Conservation (phyloP, 768 basidiomycete species). For the Tricholoma hemisulphureum region DNA sequence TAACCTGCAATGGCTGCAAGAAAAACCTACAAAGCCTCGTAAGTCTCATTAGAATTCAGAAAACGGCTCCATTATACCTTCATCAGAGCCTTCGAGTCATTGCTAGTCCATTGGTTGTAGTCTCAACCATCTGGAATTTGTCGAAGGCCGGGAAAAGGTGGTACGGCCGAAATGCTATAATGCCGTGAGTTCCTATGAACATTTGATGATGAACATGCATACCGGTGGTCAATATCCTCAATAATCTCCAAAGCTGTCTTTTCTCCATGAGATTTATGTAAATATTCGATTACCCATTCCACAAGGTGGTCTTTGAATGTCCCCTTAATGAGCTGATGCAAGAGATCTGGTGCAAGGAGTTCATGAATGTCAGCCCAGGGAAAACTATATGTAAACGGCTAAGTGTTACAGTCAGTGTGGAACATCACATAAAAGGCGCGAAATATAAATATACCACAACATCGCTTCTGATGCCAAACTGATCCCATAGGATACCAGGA, state of each 20-base stretch:
- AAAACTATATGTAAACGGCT: conserved; percentile 29
- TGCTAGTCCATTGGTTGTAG: conserved; percentile 27
- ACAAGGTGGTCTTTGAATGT: conserved; percentile 29
- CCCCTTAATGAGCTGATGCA: background rate
- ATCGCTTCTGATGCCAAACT: conserved; percentile 27
- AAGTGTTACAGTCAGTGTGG: background rate
- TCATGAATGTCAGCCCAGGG: conserved; percentile 34
- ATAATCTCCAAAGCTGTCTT: conserved; percentile 26
- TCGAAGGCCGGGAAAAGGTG: conserved; percentile 22
- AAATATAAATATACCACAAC: conserved; percentile 19
- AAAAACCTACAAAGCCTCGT: conserved; percentile 11
- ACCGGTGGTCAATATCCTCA: conserved; percentile 38
- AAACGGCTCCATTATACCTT: conserved; percentile 21
- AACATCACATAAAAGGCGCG: background rate
- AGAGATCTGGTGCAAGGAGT: conserved; percentile 16
- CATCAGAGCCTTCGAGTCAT: conserved; percentile 35
- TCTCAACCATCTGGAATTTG: conserved; percentile 23
- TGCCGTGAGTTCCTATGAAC: background rate
- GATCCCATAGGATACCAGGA: conserved; percentile 20
- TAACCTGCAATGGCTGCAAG: conserved; percentile 19
- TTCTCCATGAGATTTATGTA: conserved; percentile 19
- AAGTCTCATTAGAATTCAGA: background rate
- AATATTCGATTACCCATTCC: conserved; percentile 32
- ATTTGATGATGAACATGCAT: conserved; percentile 8
- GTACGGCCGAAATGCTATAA: conserved; percentile 22